Conservation (phyloP, 2,329 filamentous ascomycete species). For the Penicillium sp. region DNA sequence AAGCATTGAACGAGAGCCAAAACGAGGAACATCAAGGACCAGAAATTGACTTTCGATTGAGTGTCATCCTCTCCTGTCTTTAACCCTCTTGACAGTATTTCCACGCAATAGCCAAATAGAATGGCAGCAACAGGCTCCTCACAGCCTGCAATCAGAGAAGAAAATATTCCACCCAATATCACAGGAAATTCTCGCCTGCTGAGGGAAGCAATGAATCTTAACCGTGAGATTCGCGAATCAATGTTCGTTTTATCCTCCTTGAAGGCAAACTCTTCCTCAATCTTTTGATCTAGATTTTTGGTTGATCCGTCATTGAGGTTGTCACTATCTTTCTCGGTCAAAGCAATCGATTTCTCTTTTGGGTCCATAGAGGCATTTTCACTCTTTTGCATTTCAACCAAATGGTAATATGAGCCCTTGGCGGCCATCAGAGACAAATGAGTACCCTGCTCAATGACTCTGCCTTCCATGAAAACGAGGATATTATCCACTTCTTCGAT, state of each 20-base stretch:
- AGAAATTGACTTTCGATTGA: conserved; percentile 57
- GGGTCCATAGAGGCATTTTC: not conserved
- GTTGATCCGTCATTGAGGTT: conserved; percentile 73
- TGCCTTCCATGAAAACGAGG: too few relatives aligned
- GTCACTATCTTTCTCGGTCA: not conserved
- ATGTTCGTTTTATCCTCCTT: conserved; percentile 45
- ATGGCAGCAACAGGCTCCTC: conserved; percentile 77
- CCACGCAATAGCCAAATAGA: conserved; percentile 67
- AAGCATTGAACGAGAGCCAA: conserved; percentile 74
- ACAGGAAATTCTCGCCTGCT: conserved; percentile 71
- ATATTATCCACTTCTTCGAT: too few relatives aligned
- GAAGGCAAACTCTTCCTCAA: not conserved
- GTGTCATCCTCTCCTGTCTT: not conserved
- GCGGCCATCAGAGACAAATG: too few relatives aligned
- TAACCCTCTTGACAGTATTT: not conserved
- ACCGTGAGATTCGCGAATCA: conserved; percentile 55
- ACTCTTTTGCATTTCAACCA: conserved; percentile 39
- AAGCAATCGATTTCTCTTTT: not conserved
- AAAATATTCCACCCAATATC: conserved; percentile 74
- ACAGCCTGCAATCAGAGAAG: conserved; percentile 75
- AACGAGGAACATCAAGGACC: conserved; percentile 87
- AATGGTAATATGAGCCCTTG: too few relatives aligned
- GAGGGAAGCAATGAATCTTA: conserved; percentile 70
- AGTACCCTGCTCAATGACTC: too few relatives aligned
- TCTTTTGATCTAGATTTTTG: conserved; percentile 90